These are phyloP conservation scores for Dichotomocladium elegans DNA, from an alignment of 371 early-diverging fungal species.

Conservation along the genomic window DNA sequence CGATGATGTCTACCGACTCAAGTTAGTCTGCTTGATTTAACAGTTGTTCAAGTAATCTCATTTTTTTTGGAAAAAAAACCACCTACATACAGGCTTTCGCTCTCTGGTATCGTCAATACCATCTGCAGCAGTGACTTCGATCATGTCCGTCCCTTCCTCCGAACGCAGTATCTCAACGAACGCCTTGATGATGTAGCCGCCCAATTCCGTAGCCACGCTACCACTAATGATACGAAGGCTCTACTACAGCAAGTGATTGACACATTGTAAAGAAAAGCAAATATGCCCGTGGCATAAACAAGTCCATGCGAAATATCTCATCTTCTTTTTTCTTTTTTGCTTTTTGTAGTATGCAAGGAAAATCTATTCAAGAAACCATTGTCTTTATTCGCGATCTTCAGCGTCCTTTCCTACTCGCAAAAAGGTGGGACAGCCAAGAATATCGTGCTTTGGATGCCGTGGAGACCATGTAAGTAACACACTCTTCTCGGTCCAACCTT, in stretches of 20 bases:
- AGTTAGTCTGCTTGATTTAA: too few species aligned
- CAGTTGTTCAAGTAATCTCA: too few species aligned
- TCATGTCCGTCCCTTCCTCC: too few species aligned
- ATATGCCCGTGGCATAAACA: neutral
- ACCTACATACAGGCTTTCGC: too few species aligned
- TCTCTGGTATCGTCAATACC: too few species aligned
- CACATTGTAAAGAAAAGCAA: neutral
- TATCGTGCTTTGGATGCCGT: neutral
- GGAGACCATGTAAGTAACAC: neutral
- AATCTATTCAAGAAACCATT: neutral
- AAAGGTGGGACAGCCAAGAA: neutral
- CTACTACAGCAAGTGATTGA: constrained; percentile 2
- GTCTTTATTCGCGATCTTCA: neutral
- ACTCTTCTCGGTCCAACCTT: neutral
- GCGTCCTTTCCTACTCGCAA: neutral
- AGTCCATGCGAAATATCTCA: neutral
- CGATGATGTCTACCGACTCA: too few species aligned
- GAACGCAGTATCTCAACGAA: too few species aligned
- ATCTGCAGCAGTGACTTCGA: too few species aligned
- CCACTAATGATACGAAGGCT: neutral
- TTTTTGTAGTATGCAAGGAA: neutral
- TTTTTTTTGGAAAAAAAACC: too few species aligned
- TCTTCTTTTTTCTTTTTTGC: too few species aligned
- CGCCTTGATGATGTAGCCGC: too few species aligned
- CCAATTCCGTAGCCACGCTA: neutral